Evolutionary conservation across 2,329 filamentous ascomycete species (phyloP).

Genomic region (Didymella pomorum): DNA sequence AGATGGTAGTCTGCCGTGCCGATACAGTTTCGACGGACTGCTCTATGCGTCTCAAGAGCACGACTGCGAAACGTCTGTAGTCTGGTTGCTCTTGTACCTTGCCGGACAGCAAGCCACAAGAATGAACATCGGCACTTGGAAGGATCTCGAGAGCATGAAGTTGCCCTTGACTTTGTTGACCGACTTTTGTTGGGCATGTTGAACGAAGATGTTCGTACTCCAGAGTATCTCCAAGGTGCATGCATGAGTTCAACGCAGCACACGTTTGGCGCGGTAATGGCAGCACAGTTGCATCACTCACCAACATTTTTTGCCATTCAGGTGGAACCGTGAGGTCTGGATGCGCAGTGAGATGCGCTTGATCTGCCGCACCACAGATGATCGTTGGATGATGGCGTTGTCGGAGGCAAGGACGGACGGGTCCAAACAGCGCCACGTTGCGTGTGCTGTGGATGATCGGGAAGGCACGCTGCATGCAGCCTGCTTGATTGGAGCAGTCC

Average conservation of each 20-base stretch:
- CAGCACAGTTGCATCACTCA: slow-evolving; percentile 17
- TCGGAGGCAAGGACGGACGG: slow-evolving; percentile 18
- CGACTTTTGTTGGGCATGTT: slow-evolving; percentile 10
- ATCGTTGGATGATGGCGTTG: slow-evolving; percentile 12
- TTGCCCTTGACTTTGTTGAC: slow-evolving; percentile 3
- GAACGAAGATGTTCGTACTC: slow-evolving; percentile 11
- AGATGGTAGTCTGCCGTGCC: slow-evolving; percentile 5
- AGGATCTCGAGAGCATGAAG: background rate
- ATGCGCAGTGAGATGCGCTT: slow-evolving; percentile 16
- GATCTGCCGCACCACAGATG: slow-evolving; percentile 18
- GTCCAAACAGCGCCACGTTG: slow-evolving; percentile 21
- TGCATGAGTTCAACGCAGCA: slow-evolving; percentile 12
- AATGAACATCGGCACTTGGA: background rate
- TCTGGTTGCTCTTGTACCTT: slow-evolving; percentile 1
- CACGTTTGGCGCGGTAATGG: slow-evolving; percentile 7
- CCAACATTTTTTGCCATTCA: slow-evolving; percentile 11
- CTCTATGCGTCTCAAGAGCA: slow-evolving; percentile 17
- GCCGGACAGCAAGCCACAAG: slow-evolving; percentile 1
- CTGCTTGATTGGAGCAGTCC: slow-evolving; percentile 12
- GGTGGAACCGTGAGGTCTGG: slow-evolving; percentile 20
- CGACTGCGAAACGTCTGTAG: slow-evolving; percentile 12
- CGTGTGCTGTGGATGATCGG: slow-evolving; percentile 15
- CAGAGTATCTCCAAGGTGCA: slow-evolving; percentile 9
- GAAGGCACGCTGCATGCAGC: slow-evolving; percentile 14
- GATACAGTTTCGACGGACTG: slow-evolving; percentile 10